Evolutionary conservation across 495 filamentous ascomycete genomes (phyloP).

Genomic region (Physcia stellaris): DNA sequence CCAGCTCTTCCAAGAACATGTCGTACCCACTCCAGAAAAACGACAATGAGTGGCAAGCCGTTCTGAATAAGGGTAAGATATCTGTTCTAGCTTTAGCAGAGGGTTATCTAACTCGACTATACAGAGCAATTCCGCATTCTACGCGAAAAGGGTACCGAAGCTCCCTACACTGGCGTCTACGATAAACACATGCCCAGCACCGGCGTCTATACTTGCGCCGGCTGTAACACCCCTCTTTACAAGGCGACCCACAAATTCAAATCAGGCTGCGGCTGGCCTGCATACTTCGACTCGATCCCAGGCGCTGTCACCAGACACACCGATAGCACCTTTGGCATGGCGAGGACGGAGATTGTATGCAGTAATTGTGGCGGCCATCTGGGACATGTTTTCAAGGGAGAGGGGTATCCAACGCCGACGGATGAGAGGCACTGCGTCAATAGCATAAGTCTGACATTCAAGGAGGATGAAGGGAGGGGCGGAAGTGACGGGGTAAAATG

Average conservation of each 20-base stretch:
- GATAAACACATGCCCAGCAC: conserved; percentile 64
- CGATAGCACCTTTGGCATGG: conserved; percentile 69
- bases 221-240: conserved; percentile 79
- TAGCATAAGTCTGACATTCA: conserved; percentile 79
- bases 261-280: conserved; percentile 93
- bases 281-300: conserved; percentile 87
- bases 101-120: background rate
- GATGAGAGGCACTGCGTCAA: conserved; percentile 98
- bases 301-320: conserved; percentile 72
- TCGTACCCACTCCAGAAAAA: conserved; percentile 75
- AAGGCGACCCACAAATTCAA: conserved; percentile 85
- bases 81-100: conserved; percentile 1
- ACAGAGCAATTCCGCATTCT: conserved; percentile 89
- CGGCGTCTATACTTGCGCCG: conserved; percentile 71
- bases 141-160: conserved; percentile 81
- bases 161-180: conserved; percentile 64
- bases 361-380: conserved; percentile 88
- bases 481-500: background rate
- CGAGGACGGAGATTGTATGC: conserved; percentile 85
- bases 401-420: conserved; percentile 79
- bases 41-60: conserved; percentile 75
- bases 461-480: conserved; percentile 31
- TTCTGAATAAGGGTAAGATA: conserved; percentile 58
- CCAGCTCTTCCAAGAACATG: conserved; percentile 31
- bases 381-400: conserved; percentile 95